phyloP scores from a whole-genome alignment of 768 basidiomycete genomes.

The Hericium rajendrae region DNA sequence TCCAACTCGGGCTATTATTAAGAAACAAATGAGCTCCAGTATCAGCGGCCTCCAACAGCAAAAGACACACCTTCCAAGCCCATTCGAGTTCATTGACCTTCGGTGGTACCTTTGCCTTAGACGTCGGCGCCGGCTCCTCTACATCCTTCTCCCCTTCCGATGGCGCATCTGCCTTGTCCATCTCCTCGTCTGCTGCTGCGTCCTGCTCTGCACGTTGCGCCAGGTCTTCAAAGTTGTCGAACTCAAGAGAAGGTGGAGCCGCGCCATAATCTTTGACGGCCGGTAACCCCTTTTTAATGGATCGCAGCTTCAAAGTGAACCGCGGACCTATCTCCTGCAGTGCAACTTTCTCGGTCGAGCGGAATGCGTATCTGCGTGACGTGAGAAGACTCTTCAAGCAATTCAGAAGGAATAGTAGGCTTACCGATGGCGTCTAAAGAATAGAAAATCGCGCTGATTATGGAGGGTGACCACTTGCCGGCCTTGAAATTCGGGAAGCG shows the following conservation, averaged over 20 bases:
- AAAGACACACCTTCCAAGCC: constrained; percentile 77
- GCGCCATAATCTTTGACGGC: constrained; percentile 65
- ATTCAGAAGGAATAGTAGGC: constrained; percentile 12
- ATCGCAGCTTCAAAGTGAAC: constrained; percentile 89
- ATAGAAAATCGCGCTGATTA: constrained; percentile 95
- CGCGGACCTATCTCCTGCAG: constrained; percentile 97
- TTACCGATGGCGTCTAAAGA: constrained; percentile 91
- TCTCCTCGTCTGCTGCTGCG: not conserved
- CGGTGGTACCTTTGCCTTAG: constrained; percentile 29
- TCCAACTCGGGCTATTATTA: constrained; percentile 78
- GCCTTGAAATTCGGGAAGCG: constrained; percentile 90
- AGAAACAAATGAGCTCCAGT: constrained; percentile 5
- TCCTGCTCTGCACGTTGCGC: constrained; percentile 18
- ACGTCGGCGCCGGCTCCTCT: constrained; percentile 8
- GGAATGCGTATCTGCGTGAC: constrained; percentile 71
- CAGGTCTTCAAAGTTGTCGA: constrained; percentile 31
- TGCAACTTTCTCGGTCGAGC: constrained; percentile 81
- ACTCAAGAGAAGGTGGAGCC: constrained; percentile 43
- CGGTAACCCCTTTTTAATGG: constrained; percentile 81
- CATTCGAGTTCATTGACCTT: constrained; percentile 75
- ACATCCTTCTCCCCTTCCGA: constrained; percentile 21
- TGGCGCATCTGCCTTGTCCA: constrained; percentile 8
- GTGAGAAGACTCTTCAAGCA: constrained; percentile 4
- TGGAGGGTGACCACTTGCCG: constrained; percentile 95
- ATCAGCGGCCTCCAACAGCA: not conserved